These are phyloP conservation scores for Biscogniauxia mediterranea DNA, from an alignment of 2,329 filamentous ascomycete genomes.

Conservation along the genomic window DNA sequence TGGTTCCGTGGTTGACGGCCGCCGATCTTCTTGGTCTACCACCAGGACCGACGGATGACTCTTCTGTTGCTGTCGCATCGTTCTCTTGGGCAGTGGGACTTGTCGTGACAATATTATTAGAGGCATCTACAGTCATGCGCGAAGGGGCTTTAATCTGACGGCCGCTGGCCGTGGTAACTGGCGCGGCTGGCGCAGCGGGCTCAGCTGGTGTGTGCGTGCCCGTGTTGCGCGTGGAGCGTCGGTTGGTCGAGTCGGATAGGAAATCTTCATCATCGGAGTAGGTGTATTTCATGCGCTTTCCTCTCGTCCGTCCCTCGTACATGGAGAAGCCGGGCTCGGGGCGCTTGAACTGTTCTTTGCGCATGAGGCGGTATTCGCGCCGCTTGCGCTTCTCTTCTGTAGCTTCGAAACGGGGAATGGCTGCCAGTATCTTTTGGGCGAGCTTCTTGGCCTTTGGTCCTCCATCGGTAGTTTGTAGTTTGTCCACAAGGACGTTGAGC, in stretches of 20 bases:
- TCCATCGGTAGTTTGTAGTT: slow-evolving; percentile 73
- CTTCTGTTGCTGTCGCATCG: slow-evolving; percentile 36
- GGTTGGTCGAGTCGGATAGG: slow-evolving; percentile 58
- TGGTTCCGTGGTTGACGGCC: slow-evolving; percentile 48
- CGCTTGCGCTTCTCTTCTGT: slow-evolving; percentile 95
- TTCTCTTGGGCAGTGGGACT: slow-evolving; percentile 29
- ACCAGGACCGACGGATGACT: slow-evolving; percentile 40
- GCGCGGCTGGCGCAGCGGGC: slow-evolving; percentile 52
- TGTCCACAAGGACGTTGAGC: slow-evolving; percentile 70
- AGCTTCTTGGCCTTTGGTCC: slow-evolving; percentile 78
- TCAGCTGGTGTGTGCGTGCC: slow-evolving; percentile 72
- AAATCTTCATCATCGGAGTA: slow-evolving; percentile 85
- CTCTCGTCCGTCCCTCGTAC: slow-evolving; percentile 93
- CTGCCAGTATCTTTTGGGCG: slow-evolving; percentile 72
- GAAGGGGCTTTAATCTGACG: slow-evolving; percentile 73
- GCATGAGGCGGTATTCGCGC: slow-evolving; percentile 83
- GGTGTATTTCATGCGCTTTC: slow-evolving; percentile 95
- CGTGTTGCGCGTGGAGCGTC: slow-evolving; percentile 74
- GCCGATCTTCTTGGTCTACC: slow-evolving; percentile 53
- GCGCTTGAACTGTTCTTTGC: slow-evolving; percentile 82
- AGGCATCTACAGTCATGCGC: slow-evolving; percentile 62
- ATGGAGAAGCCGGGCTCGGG: slow-evolving; percentile 88
- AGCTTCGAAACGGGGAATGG: slow-evolving; percentile 86
- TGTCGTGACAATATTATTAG: slow-evolving; percentile 47
- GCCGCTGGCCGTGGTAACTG: slow-evolving; percentile 77